Base-by-base conservation (phyloP, 2,329 filamentous ascomycete species). In the Fusarium virguliforme region DNA sequence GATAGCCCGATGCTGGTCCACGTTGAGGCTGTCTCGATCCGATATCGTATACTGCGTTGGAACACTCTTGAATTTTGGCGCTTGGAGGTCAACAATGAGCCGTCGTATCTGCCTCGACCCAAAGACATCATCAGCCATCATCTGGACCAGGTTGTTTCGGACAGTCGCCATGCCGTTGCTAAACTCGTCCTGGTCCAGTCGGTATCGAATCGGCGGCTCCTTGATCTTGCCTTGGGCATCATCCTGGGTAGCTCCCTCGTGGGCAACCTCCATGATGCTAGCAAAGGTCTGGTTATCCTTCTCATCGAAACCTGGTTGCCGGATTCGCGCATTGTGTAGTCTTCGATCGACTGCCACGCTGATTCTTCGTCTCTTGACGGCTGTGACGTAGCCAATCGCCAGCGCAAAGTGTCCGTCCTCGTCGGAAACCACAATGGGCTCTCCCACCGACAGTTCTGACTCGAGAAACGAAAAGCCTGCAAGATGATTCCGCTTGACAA, bases 151-250 rank as follows among this genome's bases (percentile, higher is more conserved):
- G 74, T 98, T 99, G 81, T 97, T 98, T 59, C 96, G 91, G 50
- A 97, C 93, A 32, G 92, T 92, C 4, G 96, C 94, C 94, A 99
- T 97, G 63, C 96, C 96, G 76, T 97, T 98, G 81, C 94, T 97
- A 81, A 99, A 99, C 78, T 99, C 96, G 76, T 99, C 96, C 79
- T 98, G 98, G 81, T 99, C 96, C 4, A 99, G 85, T 26, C 96
- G 92, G 76, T 97, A 99, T 54, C 89, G 85, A 6, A 92, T 83
- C 4, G 88, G 88, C 4, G 86, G 80, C 62, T 86, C 84, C 64
- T 86, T 84, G 70, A 85, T 84, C 71, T 84, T 87, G 30, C 82
- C 84, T 41, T 87, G 81, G 6, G 86, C 84, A 62, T 88, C 83
- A 37, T 87, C 83, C 26, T 85, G 82, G 0, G 82, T 82, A 37